Base-by-base conservation (phyloP, 2,329 filamentous ascomycete genomes). In the Pyrenochaeta sp. region DNA sequence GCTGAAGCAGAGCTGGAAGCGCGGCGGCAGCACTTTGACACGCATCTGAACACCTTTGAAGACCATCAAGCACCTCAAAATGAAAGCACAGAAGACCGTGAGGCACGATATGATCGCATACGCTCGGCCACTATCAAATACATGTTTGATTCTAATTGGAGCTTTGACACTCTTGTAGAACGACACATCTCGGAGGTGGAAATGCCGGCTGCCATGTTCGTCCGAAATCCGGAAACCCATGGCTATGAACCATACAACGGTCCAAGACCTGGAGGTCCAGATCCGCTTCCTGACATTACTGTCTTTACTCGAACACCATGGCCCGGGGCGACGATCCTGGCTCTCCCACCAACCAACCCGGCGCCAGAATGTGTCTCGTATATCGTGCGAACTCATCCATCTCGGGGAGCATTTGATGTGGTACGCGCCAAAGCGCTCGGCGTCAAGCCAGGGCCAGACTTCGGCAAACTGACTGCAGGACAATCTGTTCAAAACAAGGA, bases 121-220 rank as follows among this genome's bases (percentile, higher is more conserved):
- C 82, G 87, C n/a, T 83, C 87, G 52, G 79, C 83, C 0, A 83
- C 93, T 24, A 85, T 94, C n/a, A 82, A 82, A 8, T 83, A 88
- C 63, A 94, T 95, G 91, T 94, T 94, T 71, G 84, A 91, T 66
- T 93, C 90, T 0, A 80, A 84, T 55, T 95, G 91, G 92, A 84
- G 80, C 24, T 80, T 91, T 58, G 91, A 96, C 71, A 84, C 87
- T 2, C 81, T 96, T 19, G 76, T 87, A 22, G 87, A 91, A 68
- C 88, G 83, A 25, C 87, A 84, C 25, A 83, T 96, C 36, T 83
- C 85, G 15, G 78, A 91, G 36, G 90, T 91, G 47, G 81, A 85
- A 56, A 80, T 90, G 68, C 90, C 91, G 3, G 87, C 91, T 3
- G 84, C 85, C 27, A 81, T 95, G 40, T 96, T 93, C 71, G 75